Base-by-base conservation (phyloP, 441 rosid species). In the Cnidoscolus chayamansa region DNA sequence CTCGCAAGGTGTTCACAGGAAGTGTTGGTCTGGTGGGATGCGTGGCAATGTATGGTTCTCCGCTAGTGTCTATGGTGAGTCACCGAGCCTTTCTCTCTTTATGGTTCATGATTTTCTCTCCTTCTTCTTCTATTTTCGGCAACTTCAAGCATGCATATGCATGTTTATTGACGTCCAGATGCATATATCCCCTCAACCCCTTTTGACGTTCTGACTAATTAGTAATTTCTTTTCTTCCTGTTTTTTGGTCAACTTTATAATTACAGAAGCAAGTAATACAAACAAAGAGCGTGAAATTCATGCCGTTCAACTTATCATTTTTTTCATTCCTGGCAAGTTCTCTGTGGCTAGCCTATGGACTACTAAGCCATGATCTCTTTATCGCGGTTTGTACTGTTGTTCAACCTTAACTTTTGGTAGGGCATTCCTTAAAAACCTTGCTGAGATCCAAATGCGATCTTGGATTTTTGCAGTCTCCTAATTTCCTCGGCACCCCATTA, bases 251-350 rank as follows among this genome's bases (percentile, higher is more conserved):
- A 5, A 37, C 25, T 17, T 56, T 73, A 49, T 75, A 43, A 68
- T 62, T 81, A 86, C 90, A 90, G 97, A 92, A 76, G 79, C 81
- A 80, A 78, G 96, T 93, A 76, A 85, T 91, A 25, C 68, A 58
- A 77, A 90, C 96, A 20, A 88, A 86, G 79, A 90, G 98, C 48
- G 96, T 89, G 79, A 92, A 94, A 67, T 91, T 84, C 87, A 94
- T 94, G 97, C 96, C 98, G 0, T 90, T 93, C 80, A 84, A 87
- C 79, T 73, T 91, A 71, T 91, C 97, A 51, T 81, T 93, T 69
- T 88, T 87, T 86, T 86, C 98, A 53, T 90, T 91, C 78, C 56
- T 89, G 10, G 79, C 96, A 47, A 89, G 91, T 66, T 74, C 88
- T 31, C 82, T 87, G 40, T 91, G 97, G 97, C 68, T 89, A 82